Conservation (phyloP, 2,329 filamentous ascomycete genomes). For the Claviceps pusilla region DNA sequence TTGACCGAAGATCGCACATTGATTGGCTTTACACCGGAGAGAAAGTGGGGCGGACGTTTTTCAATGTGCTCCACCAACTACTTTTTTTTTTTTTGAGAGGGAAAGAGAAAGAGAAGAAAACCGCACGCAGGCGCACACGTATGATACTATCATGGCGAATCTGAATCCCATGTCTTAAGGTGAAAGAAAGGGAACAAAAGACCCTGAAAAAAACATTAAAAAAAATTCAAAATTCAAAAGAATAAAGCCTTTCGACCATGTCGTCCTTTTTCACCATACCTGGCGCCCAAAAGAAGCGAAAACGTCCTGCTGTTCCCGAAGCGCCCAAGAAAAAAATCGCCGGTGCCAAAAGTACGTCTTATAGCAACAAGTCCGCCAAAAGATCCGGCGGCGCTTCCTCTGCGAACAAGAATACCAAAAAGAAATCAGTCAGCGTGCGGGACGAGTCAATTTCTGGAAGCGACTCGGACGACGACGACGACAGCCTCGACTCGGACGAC, state of each 20-base stretch:
- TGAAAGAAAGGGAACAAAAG: not conserved
- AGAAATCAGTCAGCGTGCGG: slow-evolving; percentile 27
- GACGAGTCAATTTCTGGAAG: slow-evolving; percentile 79
- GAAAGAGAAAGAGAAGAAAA: not conserved
- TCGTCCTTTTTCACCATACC: slow-evolving; percentile 93
- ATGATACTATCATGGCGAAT: not conserved
- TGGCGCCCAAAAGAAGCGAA: slow-evolving; percentile 78
- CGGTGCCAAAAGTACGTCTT: slow-evolving; percentile 23
- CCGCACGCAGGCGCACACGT: not conserved
- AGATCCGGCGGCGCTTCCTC: slow-evolving; percentile 12
- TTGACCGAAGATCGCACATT: slow-evolving; percentile 8
- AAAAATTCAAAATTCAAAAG: slow-evolving; percentile 1
- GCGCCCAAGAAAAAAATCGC: slow-evolving; percentile 45
- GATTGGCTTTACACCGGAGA: slow-evolving; percentile 12
- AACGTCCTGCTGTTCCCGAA: slow-evolving; percentile 45
- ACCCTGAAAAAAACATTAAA: slow-evolving; percentile 7
- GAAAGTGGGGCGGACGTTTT: slow-evolving; percentile 10
- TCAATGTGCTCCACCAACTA: slow-evolving; percentile 19
- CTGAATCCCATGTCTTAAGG: not conserved
- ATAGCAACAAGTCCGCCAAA: slow-evolving; percentile 19
- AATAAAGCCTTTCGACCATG: slow-evolving; percentile 35
- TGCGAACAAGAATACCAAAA: slow-evolving; percentile 25
- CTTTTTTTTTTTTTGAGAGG: slow-evolving; percentile 20
- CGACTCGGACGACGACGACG: slow-evolving; percentile 51
- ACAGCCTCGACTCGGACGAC: slow-evolving; percentile 25